These are phyloP conservation scores for Suillus hirtellus DNA, from an alignment of 768 basidiomycete species.

Conservation along the genomic window DNA sequence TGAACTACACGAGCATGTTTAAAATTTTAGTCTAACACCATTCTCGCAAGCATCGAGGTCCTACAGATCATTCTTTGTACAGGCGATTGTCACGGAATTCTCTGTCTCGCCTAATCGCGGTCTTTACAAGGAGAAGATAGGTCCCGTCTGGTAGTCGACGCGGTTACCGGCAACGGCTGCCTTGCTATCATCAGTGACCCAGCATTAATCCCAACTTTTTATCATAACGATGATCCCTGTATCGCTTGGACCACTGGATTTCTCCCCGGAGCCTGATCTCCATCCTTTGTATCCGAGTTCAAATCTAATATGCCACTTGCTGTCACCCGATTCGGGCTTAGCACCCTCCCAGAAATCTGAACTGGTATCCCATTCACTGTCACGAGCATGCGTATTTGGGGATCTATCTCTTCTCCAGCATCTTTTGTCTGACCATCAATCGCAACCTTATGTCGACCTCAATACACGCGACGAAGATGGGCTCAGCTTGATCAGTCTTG, in stretches of 20 bases:
- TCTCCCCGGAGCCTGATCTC: conserved; percentile 77
- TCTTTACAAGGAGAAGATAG: conserved; percentile 5
- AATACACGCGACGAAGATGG: conserved; percentile 82
- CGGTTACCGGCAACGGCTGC: neutral
- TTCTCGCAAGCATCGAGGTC: conserved; percentile 2
- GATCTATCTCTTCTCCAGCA: conserved; percentile 73
- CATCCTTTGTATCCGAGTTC: conserved; percentile 77
- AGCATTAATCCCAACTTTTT: neutral
- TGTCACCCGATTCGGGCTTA: conserved; percentile 69
- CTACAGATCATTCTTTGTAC: neutral
- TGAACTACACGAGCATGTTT: neutral
- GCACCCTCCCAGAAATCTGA: conserved; percentile 64
- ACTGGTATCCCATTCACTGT: conserved; percentile 73
- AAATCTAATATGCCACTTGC: conserved; percentile 57
- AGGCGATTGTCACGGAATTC: neutral
- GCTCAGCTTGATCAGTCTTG: conserved; percentile 71
- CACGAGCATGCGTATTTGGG: conserved; percentile 76
- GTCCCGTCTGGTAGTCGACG: conserved; percentile 1
- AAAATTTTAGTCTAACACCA: neutral
- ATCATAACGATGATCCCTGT: conserved; percentile 31
- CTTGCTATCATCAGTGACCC: neutral
- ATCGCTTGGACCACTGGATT: conserved; percentile 44
- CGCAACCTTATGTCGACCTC: conserved; percentile 69
- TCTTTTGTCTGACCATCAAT: conserved; percentile 66
- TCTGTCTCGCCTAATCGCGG: neutral